phyloP scores from a whole-genome alignment of 345 rosid species.

The Iberis pinnata region DNA sequence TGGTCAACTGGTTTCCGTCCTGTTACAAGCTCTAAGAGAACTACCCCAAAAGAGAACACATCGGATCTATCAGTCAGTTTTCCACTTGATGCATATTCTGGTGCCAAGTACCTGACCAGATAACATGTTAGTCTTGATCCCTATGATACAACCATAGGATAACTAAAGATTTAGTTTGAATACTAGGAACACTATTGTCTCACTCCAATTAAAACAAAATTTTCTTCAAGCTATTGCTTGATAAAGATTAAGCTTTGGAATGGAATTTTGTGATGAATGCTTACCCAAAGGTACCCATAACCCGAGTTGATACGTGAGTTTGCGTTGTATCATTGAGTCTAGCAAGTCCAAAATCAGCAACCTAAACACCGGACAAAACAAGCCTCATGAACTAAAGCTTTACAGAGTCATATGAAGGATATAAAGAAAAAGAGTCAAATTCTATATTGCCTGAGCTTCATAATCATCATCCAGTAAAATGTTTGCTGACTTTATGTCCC shows the following conservation, averaged over 20 bases:
- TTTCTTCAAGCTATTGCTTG: too few species aligned
- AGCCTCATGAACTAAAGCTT: constrained; percentile 1
- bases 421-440: neutral
- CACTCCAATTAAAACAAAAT: too few species aligned
- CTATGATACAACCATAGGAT: constrained; percentile 73
- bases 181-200: neutral
- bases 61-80: constrained; percentile 92
- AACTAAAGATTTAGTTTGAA: neutral
- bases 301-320: constrained; percentile 94
- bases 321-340: constrained; percentile 71
- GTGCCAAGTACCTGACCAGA: constrained; percentile 76
- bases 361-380: constrained; percentile 35
- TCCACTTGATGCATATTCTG: constrained; percentile 96
- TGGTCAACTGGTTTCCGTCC: constrained; percentile 90
- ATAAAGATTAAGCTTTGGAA: neutral
- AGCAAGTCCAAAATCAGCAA: constrained; percentile 98
- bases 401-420: neutral
- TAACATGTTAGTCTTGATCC: constrained; percentile 1
- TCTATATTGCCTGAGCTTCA: constrained; percentile 65
- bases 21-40: constrained; percentile 84
- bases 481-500: constrained; percentile 92
- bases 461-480: constrained; percentile 69
- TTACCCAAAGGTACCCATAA: constrained; percentile 98
- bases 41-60: constrained; percentile 93
- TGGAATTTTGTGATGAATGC: constrained; percentile 11